Conservation (phyloP, 2,329 filamentous ascomycete genomes). For the Phoma sp. region DNA sequence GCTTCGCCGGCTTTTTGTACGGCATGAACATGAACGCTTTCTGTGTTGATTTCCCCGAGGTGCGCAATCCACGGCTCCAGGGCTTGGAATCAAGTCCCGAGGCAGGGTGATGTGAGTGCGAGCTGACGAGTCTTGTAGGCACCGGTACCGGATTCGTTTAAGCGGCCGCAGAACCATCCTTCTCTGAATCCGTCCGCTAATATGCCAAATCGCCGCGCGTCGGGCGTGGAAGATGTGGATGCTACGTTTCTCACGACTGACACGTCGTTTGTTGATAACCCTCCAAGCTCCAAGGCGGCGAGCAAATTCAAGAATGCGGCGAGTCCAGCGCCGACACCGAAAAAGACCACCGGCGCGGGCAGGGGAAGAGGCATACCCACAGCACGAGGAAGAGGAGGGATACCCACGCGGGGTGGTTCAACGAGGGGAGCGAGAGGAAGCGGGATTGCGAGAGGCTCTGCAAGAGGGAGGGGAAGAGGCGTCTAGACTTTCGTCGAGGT, state of each 20-base stretch:
- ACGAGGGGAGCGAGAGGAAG: constrained; percentile 45
- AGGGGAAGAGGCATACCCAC: constrained; percentile 46
- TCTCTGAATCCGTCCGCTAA: constrained; percentile 29
- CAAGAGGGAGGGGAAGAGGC: constrained; percentile 46
- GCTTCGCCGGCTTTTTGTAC: constrained; percentile 93
- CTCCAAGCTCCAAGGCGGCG: constrained; percentile 62
- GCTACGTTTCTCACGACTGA: constrained; percentile 94
- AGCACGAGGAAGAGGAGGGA: constrained; percentile 42
- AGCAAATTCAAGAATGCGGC: constrained; percentile 50
- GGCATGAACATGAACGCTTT: constrained; percentile 99
- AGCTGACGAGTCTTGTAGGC: constrained; percentile 61
- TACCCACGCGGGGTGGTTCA: constrained; percentile 44
- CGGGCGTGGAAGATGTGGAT: constrained; percentile 63
- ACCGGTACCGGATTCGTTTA: constrained; percentile 84
- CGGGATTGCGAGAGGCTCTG: constrained; percentile 46
- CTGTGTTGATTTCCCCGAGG: constrained; percentile 96
- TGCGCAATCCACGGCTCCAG: constrained; percentile 42
- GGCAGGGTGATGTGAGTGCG: neutral
- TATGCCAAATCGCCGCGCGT: constrained; percentile 30
- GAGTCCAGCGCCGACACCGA: constrained; percentile 39
- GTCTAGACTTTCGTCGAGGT: neutral
- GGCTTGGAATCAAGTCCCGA: too few relatives aligned
- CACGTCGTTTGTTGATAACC: constrained; percentile 89
- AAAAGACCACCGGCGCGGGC: constrained; percentile 33
- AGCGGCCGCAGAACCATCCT: constrained; percentile 46